phyloP scores from a whole-genome alignment of 305 asterid species.

The Fraxinus angustifolia region DNA sequence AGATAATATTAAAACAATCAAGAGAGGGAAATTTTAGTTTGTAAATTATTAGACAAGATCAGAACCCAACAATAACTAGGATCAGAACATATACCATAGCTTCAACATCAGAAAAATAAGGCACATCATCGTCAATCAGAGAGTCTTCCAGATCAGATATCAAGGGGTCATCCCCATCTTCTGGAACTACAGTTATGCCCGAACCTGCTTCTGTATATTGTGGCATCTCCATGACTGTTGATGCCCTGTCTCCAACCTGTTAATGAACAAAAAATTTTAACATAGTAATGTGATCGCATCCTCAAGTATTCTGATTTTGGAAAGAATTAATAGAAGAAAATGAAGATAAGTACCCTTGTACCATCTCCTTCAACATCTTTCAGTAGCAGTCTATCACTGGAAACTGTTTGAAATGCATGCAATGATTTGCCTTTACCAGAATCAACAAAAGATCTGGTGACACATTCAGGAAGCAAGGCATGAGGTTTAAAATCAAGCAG shows the following conservation, averaged over 20 bases:
- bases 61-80: slow-evolving; percentile 18
- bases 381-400: slow-evolving; percentile 35
- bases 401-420: slow-evolving; percentile 34
- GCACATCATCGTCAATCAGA: slow-evolving; percentile 73
- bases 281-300: slow-evolving; percentile 11
- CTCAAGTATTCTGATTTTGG: slow-evolving; percentile 1
- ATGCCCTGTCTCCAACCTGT: slow-evolving; percentile 49
- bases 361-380: slow-evolving; percentile 45
- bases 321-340: neutral
- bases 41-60: slow-evolving; percentile 10
- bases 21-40: neutral
- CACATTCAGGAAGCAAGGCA: slow-evolving; percentile 36
- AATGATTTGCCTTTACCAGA: slow-evolving; percentile 37
- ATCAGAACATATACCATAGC: slow-evolving; percentile 66
- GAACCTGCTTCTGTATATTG: slow-evolving; percentile 45
- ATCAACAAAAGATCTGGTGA: slow-evolving; percentile 36
- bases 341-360: slow-evolving; percentile 34
- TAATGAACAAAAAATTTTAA: slow-evolving; percentile 22
- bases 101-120: slow-evolving; percentile 89
- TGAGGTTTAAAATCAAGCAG: slow-evolving; percentile 34
- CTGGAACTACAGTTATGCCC: slow-evolving; percentile 35
- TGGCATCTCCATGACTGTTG: slow-evolving; percentile 31
- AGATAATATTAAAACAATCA: slow-evolving; percentile 24
- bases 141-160: slow-evolving; percentile 60
- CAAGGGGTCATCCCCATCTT: slow-evolving; percentile 38